Percentiles rank a stretch among this genome's conserved stretches.
phyloP scores from a whole-genome alignment of 2,329 filamentous ascomycete species.

The Beauveria asiatica region DNA sequence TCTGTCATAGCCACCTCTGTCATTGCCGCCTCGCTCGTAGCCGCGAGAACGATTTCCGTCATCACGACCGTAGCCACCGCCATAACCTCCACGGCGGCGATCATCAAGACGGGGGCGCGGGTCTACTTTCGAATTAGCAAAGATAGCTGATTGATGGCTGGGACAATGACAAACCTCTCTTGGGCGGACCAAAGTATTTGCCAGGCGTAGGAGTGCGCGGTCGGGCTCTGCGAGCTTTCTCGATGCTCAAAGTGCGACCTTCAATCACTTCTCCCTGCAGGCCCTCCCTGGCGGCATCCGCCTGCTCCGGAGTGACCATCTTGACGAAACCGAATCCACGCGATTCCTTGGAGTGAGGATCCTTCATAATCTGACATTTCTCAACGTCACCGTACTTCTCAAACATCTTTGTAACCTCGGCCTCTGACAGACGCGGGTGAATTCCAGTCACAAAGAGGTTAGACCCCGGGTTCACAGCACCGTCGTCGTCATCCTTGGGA shows the following conservation, averaged over 20 bases:
- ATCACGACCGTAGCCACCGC: conserved; percentile 49
- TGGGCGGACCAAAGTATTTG: conserved; percentile 98
- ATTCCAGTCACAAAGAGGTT: conserved; percentile 99
- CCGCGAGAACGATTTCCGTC: conserved; percentile 36
- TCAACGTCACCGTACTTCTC: conserved; percentile 98
- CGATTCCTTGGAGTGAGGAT: conserved; percentile 96
- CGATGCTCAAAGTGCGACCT: conserved; percentile 91
- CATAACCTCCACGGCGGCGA: conserved; percentile 54
- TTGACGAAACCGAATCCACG: conserved; percentile 99
- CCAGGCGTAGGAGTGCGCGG: conserved; percentile 94
- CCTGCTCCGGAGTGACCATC: conserved; percentile 91
- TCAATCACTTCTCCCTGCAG: conserved; percentile 93
- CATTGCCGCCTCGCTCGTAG: conserved; percentile 28
- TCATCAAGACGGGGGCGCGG: conserved; percentile 46
- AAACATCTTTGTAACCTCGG: conserved; percentile 88
- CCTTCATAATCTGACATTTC: conserved; percentile 99
- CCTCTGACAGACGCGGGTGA: conserved; percentile 81
- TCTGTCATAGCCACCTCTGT: conserved; percentile 34
- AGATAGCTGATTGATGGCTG: neutral
- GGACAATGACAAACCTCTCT: conserved; percentile 64
- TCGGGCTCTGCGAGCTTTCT: conserved; percentile 92
- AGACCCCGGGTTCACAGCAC: conserved; percentile 83
- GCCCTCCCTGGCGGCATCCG: conserved; percentile 92
- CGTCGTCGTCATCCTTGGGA: conserved; percentile 58
- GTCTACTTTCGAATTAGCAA: conserved; percentile 20